Conservation (phyloP, 169 alveolate genomes). For the Eimeria mitis region DNA sequence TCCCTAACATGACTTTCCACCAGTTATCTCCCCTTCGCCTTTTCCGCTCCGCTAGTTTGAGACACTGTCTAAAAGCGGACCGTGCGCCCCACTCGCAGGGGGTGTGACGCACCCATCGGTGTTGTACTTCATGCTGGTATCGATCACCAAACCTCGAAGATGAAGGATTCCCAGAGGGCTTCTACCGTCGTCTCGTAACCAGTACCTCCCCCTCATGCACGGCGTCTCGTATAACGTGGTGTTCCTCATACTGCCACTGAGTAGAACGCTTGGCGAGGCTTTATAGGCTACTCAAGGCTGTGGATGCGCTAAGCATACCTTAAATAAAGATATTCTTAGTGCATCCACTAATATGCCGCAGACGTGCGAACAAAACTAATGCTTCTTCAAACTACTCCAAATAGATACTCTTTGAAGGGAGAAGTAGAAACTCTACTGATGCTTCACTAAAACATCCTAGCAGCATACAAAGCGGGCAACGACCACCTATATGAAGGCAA, state of each 20-base stretch:
- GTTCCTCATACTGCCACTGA: too few species aligned
- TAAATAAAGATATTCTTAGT: too few species aligned
- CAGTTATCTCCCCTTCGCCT: too few species aligned
- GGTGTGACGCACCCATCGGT: background rate
- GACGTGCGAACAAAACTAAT: background rate
- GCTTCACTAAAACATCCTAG: too few species aligned
- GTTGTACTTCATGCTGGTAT: background rate
- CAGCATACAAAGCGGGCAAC: too few species aligned
- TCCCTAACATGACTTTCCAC: background rate
- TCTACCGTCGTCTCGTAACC: background rate
- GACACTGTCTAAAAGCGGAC: too few species aligned
- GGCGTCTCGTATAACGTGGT: background rate
- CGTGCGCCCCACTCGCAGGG: too few species aligned
- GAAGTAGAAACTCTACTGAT: background rate
- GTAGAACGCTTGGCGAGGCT: too few species aligned
- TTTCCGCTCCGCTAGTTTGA: too few species aligned
- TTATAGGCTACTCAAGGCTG: too few species aligned
- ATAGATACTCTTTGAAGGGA: background rate
- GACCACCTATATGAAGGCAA: too few species aligned
- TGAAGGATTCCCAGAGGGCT: background rate
- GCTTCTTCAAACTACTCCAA: background rate
- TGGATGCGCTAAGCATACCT: too few species aligned
- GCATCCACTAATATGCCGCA: background rate
- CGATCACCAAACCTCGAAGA: background rate
- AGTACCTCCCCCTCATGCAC: background rate